Percentiles rank a stretch among this genome's conserved stretches.
These are phyloP conservation scores for Rhexocercosporidium sp. DNA, from an alignment of 2,329 filamentous ascomycete genomes.

Conservation along the genomic window DNA sequence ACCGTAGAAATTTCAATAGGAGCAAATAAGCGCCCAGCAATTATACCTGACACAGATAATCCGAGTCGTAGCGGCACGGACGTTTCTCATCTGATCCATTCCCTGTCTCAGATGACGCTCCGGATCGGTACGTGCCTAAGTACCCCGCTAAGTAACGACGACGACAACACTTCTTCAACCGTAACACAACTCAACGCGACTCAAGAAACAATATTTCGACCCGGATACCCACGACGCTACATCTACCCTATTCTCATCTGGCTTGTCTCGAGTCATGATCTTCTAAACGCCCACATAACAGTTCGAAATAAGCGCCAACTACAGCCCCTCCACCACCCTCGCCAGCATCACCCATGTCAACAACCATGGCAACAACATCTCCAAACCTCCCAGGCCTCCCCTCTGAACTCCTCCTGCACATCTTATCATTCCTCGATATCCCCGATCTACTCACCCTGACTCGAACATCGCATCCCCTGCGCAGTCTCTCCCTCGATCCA, in stretches of 20 bases:
- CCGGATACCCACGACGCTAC: slow-evolving; percentile 3
- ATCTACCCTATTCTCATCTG: background rate
- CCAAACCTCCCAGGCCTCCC: slow-evolving; percentile 29
- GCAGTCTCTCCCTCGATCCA: slow-evolving; percentile 66
- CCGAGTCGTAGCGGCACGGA: background rate
- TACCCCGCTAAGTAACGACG: slow-evolving; percentile 23
- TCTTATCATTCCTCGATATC: slow-evolving; percentile 51
- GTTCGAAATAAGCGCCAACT: background rate
- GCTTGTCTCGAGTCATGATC: slow-evolving; percentile 2
- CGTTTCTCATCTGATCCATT: slow-evolving; percentile 9
- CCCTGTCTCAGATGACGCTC: slow-evolving; percentile 14
- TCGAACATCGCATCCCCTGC: slow-evolving; percentile 57
- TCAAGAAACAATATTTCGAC: background rate
- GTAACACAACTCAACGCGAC: background rate
- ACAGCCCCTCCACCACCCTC: background rate
- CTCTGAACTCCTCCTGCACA: slow-evolving; percentile 49
- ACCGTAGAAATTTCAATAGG: background rate
- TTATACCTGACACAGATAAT: background rate
- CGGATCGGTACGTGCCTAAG: slow-evolving; percentile 6
- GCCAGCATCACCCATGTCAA: background rate
- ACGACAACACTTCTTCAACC: slow-evolving; percentile 4
- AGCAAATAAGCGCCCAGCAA: background rate
- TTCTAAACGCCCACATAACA: background rate
- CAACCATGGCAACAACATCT: background rate
- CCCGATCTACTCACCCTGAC: slow-evolving; percentile 51